Conservation (phyloP, 2,329 filamentous ascomycete genomes). For the Coniochaeta ligniaria region DNA sequence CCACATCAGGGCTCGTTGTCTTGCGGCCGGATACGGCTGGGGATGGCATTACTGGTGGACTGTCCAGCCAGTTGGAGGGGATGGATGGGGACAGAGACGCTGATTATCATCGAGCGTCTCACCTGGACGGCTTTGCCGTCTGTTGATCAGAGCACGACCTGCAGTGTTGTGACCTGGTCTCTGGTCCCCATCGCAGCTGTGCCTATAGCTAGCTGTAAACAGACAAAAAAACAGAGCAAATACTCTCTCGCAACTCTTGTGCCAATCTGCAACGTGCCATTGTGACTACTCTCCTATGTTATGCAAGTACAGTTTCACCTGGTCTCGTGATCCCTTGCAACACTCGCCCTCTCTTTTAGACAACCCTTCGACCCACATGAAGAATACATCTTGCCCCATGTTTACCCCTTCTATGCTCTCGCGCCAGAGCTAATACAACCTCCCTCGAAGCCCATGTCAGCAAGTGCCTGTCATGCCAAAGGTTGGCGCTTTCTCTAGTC, state of each 20-base stretch:
- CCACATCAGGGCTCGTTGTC: neutral
- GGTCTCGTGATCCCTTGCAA: too few relatives aligned
- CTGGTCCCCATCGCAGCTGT: conserved; percentile 3
- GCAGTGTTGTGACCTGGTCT: neutral
- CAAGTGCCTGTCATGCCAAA: too few relatives aligned
- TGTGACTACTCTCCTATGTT: neutral
- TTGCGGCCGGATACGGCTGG: neutral
- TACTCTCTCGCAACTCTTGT: conserved; percentile 17
- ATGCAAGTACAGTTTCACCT: neutral
- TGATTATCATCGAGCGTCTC: neutral
- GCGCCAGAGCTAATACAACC: too few relatives aligned
- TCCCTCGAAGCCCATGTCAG: too few relatives aligned
- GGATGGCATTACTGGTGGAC: neutral
- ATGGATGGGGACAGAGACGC: neutral
- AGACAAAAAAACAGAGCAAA: conserved; percentile 27
- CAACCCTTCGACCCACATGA: too few relatives aligned
- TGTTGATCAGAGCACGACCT: neutral
- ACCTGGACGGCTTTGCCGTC: neutral
- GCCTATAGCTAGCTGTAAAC: conserved; percentile 29
- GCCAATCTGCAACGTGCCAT: neutral
- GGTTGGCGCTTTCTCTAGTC: too few relatives aligned
- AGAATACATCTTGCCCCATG: too few relatives aligned
- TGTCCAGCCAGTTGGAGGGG: neutral
- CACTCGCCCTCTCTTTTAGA: too few relatives aligned
- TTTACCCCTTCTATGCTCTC: too few relatives aligned